Evolutionary conservation across 2,329 filamentous ascomycete species (phyloP), one percentile per base, ranked within the genome.

Genomic region (Calonectria ilicicola): DNA sequence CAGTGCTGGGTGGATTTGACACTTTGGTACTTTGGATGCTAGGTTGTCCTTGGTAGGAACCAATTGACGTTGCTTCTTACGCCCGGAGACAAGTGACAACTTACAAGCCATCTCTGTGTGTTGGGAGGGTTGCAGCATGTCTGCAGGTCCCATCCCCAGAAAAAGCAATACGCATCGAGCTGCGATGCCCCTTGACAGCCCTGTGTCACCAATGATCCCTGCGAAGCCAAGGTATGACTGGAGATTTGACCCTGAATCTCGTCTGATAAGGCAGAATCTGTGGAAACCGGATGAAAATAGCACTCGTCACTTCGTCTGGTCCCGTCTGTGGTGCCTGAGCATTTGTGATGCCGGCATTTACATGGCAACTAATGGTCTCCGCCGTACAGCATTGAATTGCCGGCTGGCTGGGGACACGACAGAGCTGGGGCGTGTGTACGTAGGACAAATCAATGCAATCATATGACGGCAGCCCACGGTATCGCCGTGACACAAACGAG

Each of bases 161-260:
- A 65, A 67, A 65, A 68, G 64, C 56, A 72, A 68, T n/a, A 19
- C 46, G 38, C 56, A 58, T 63, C 63, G 35, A 46, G 46, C 44
- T 26, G 44, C 27, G 29, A 51, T 29, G 29, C 32, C 49, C 46
- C 47, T 29, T 58, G 53, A 26, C 53, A 40, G 65, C 27, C 56
- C 53, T 64, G 67, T 56, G 63, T 64, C 67, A 65, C 60, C 46
- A 65, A 44, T 29, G 58, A 63, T 27, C 42, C 23, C 58, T 40
- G 51, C 23, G n/a, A 12, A 44, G 58, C 38, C 27, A 56, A 35
- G 23, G 27, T 17, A 58, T 21, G 29, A 51, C 65, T 49, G 51
- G 65, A 51, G 38, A 35, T 46, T n/a, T 23, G 26, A 35, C 40
- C 27, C 47, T 42, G 58, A 67, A 42, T 26, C 35, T 56, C 4